Percentiles rank a stretch among this genome's conserved stretches.
Evolutionary conservation across 1,284 basidiomycete genomes (phyloP).

Genomic region (Boletellus deceptivus): DNA sequence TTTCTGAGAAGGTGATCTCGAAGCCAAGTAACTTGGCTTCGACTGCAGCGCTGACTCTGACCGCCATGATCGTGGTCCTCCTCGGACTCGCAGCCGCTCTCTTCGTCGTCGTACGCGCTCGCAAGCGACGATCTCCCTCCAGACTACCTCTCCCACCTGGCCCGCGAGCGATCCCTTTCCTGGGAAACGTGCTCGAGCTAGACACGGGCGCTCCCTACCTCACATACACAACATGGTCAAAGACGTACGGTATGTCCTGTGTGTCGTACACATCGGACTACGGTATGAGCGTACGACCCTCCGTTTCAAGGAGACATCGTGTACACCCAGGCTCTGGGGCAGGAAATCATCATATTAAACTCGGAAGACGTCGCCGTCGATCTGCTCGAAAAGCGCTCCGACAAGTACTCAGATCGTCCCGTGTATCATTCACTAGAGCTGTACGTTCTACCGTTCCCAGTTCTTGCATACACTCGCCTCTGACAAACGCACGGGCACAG

Average conservation of each 20-base stretch:
- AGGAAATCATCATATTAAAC: conserved; percentile 19
- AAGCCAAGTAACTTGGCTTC: no score
- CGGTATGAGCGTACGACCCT: neutral
- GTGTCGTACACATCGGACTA: no score
- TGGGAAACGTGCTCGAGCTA: conserved; percentile 12
- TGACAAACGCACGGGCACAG: conserved; percentile 1
- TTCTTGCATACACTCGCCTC: no score
- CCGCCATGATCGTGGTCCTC: no score
- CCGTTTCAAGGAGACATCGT: conserved; percentile 13
- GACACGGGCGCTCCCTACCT: conserved; percentile 4
- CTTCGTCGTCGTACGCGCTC: no score
- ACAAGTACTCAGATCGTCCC: conserved; percentile 9
- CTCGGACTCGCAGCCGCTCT: no score
- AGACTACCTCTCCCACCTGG: neutral
- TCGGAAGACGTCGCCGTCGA: neutral
- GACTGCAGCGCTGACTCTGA: no score
- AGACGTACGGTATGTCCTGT: conserved; percentile 9
- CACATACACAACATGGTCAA: conserved; percentile 13
- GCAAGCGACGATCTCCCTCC: no score
- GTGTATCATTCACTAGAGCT: conserved; percentile 1
- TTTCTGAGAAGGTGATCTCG: no score
- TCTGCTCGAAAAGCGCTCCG: no score
- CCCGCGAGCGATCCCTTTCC: conserved; percentile 6
- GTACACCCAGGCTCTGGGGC: conserved; percentile 6
- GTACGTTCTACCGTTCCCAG: conserved; percentile 5